A percentile compares a stretch with the other conserved stretches of the same genome.
These are phyloP conservation scores for Neurospora hispaniola DNA, from an alignment of 495 filamentous ascomycete genomes.

Conservation along the genomic window DNA sequence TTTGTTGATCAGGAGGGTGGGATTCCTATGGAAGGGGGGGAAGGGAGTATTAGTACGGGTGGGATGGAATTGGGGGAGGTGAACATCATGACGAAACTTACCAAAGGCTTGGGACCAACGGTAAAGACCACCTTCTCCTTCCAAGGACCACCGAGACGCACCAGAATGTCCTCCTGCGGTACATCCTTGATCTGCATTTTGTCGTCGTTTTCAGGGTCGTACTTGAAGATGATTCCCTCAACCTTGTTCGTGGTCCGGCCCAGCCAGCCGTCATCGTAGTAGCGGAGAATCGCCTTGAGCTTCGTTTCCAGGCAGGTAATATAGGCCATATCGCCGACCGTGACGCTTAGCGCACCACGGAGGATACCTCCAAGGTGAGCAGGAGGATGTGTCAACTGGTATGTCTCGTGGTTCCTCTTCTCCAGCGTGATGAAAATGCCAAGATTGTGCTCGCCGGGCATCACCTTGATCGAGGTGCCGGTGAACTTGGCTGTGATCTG, in stretches of 20 bases:
- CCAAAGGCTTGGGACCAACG: conserved; percentile 39
- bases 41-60: conserved; percentile 1
- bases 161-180: conserved; percentile 68
- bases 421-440: conserved; percentile 90
- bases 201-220: conserved; percentile 71
- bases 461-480: conserved; percentile 83
- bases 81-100: conserved; percentile 20
- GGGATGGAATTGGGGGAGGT: neutral
- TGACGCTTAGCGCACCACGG: conserved; percentile 70
- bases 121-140: conserved; percentile 46
- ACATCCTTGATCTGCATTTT: conserved; percentile 74
- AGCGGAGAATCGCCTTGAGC: conserved; percentile 83
- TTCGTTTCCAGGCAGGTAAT: conserved; percentile 78
- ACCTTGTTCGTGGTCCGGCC: conserved; percentile 84
- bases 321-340: conserved; percentile 78
- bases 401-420: conserved; percentile 72
- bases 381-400: conserved; percentile 86
- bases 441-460: conserved; percentile 83
- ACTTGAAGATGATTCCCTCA: conserved; percentile 82
- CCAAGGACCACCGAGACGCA: conserved; percentile 79
- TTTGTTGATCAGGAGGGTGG: conserved; percentile 47
- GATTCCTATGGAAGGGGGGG: conserved; percentile 17
- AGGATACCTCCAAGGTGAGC: conserved; percentile 88
- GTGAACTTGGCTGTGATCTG: conserved; percentile 97
- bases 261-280: conserved; percentile 90